Evolutionary conservation across 2,329 filamentous ascomycete genomes (phyloP), one percentile per base, ranked within the genome.

Genomic region (Penicillium corylophilum): DNA sequence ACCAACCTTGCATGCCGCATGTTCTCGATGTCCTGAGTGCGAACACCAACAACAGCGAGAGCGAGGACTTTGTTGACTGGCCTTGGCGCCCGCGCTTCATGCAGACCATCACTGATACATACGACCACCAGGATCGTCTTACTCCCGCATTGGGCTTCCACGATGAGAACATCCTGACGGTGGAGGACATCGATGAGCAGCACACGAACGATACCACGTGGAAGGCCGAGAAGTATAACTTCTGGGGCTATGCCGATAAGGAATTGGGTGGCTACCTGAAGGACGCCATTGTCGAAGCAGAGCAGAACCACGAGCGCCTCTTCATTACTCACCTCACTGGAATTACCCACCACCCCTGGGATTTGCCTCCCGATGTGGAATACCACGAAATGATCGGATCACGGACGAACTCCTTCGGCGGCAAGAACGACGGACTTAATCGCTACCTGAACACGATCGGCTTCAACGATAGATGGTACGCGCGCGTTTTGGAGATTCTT

Each of bases 1-100:
- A 76, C 50, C 71, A 76, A 33, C 74, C 74, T 1, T 77, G 74
- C 44, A 48, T 77, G 26, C 71, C 75, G 0, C 75, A 67, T 9
- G 56, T 67, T 24, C 50, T 65, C 6, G 55, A 60, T 1, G 60
- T 59, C 16, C 46, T 67, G 18, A 63, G 56, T 35, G 47, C 46
- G 10, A 52, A 51, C 20, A 52, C 54, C 5, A 61, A 57, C 42
- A 49, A 47, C 44, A 57, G 48, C 9, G 46, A 55, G 24, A 59
- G 58, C 20, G 52, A 57, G 1, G 54, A 66, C 44, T 66, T 57
- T 23, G 62, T 56, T 13, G 38, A 54, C 26, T 66, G 63, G 60
- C 63, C 63, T 4, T 68, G 65, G 65, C 59, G 59, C 16, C 55
- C 64, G 8, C 55, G 46, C 16, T 68, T 59, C 44, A 66, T 68